phyloP scores from a whole-genome alignment of 345 rosid genomes.

The rapeseed (Brassica napus) region DNA sequence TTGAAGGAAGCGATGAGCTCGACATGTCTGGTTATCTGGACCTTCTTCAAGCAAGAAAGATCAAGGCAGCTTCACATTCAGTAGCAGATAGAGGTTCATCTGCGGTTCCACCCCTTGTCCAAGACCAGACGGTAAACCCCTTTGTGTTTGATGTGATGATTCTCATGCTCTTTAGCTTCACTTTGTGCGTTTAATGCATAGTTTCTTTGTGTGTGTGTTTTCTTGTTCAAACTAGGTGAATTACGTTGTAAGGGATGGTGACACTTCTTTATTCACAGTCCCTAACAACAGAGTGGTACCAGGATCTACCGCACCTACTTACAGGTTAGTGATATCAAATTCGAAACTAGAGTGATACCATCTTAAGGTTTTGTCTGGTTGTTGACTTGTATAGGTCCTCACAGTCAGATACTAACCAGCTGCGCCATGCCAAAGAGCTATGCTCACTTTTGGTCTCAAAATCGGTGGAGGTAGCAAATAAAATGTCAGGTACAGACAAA shows the following conservation, averaged over 20 bases:
- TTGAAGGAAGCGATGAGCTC: constrained; percentile 65
- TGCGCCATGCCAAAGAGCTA: background rate
- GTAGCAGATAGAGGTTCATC: constrained; percentile 39
- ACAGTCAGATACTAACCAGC: constrained; percentile 49
- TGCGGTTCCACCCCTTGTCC: constrained; percentile 10
- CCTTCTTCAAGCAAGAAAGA: constrained; percentile 48
- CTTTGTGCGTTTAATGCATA: constrained; percentile 2
- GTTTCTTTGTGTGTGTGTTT: background rate
- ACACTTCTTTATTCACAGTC: constrained; percentile 41
- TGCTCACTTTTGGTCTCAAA: background rate
- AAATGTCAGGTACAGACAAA: constrained; percentile 42
- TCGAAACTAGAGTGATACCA: background rate
- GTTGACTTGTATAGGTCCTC: constrained; percentile 55
- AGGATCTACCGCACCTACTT: constrained; percentile 45
- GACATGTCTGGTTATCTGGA: constrained; percentile 61
- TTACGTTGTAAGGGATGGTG: constrained; percentile 27
- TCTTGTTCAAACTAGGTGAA: constrained; percentile 39
- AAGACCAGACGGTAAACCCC: constrained; percentile 44
- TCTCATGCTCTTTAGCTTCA: background rate
- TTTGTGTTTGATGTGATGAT: constrained; percentile 11
- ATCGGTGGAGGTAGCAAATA: background rate
- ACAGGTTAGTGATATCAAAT: constrained; percentile 47
- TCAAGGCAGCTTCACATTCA: constrained; percentile 39
- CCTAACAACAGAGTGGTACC: constrained; percentile 39
- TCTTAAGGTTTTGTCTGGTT: constrained; percentile 13